These are phyloP conservation scores for Pseudocercospora ulei DNA, from an alignment of 2,329 filamentous ascomycete genomes.

Conservation along the genomic window DNA sequence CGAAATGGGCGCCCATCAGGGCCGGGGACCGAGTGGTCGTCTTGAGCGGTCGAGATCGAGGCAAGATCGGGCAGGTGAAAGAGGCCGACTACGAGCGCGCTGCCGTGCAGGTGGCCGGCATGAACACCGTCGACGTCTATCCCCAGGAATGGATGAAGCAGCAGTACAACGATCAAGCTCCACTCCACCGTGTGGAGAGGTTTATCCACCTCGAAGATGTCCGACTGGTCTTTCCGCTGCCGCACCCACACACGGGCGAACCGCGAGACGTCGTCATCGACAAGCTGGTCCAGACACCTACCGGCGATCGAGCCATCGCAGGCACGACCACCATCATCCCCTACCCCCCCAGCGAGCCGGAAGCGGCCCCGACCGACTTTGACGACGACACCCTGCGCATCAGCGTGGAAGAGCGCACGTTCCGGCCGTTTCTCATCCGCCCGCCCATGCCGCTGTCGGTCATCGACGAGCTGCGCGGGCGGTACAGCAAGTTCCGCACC, in stretches of 20 bases:
- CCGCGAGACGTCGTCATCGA: slow-evolving; percentile 69
- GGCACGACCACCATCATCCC: slow-evolving; percentile 64
- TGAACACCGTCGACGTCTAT: slow-evolving; percentile 40
- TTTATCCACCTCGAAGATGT: slow-evolving; percentile 55
- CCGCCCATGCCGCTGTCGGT: slow-evolving; percentile 70
- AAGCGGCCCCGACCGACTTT: slow-evolving; percentile 45
- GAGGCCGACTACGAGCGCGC: slow-evolving; percentile 41
- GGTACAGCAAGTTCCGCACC: slow-evolving; percentile 71
- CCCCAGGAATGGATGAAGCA: slow-evolving; percentile 38
- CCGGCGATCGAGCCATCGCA: slow-evolving; percentile 49
- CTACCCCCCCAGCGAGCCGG: slow-evolving; percentile 50
- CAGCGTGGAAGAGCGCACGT: slow-evolving; percentile 64
- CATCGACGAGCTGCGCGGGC: slow-evolving; percentile 75
- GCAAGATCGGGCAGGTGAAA: slow-evolving; percentile 67
- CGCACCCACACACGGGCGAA: slow-evolving; percentile 54
- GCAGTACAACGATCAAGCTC: slow-evolving; percentile 36
- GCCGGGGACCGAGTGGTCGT: slow-evolving; percentile 72
- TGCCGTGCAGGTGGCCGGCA: slow-evolving; percentile 33
- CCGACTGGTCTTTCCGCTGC: slow-evolving; percentile 69
- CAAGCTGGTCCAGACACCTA: slow-evolving; percentile 12
- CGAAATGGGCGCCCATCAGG: slow-evolving; percentile 33
- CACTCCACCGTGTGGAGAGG: slow-evolving; percentile 33
- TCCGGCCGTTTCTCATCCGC: slow-evolving; percentile 63
- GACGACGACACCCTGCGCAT: slow-evolving; percentile 63
- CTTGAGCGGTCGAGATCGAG: slow-evolving; percentile 65